Evolutionary conservation across 2,329 filamentous ascomycete species (phyloP).

Genomic region (Trichoderma brevicompactum): DNA sequence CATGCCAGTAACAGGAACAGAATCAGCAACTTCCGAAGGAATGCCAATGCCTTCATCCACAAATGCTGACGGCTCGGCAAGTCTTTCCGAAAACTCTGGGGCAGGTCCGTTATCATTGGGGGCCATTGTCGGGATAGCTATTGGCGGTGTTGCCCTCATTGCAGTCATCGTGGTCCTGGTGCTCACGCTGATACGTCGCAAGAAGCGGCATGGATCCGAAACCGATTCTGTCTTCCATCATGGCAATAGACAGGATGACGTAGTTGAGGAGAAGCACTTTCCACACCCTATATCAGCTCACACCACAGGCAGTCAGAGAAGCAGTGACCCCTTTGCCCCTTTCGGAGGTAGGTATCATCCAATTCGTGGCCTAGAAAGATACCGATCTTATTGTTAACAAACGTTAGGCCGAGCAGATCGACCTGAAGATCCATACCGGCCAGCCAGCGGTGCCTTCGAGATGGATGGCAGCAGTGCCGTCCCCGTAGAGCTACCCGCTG

Average conservation of each 20-base stretch:
- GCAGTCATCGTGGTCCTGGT: slow-evolving; percentile 36
- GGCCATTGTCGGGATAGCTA: slow-evolving; percentile 42
- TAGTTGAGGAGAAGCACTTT: slow-evolving; percentile 38
- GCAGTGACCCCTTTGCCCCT: slow-evolving; percentile 47
- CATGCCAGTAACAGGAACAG: slow-evolving; percentile 6
- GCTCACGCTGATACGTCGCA: slow-evolving; percentile 34
- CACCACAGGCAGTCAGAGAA: slow-evolving; percentile 36
- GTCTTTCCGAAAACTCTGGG: slow-evolving; percentile 7
- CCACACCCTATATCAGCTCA: slow-evolving; percentile 37
- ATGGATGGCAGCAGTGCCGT: slow-evolving; percentile 44
- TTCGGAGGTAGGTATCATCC: slow-evolving; percentile 49
- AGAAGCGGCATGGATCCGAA: slow-evolving; percentile 28
- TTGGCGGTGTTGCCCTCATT: slow-evolving; percentile 39
- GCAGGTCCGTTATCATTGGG: slow-evolving; percentile 37
- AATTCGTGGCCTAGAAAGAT: neutral
- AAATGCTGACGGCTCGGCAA: slow-evolving; percentile 19
- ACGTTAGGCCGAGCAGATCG: slow-evolving; percentile 43
- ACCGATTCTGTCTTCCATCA: slow-evolving; percentile 18
- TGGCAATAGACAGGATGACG: slow-evolving; percentile 30
- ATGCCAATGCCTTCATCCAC: slow-evolving; percentile 29
- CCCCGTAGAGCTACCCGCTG: slow-evolving; percentile 43
- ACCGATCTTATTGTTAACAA: neutral
- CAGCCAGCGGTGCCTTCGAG: slow-evolving; percentile 42
- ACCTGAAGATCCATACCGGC: slow-evolving; percentile 36
- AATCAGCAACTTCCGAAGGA: slow-evolving; percentile 24